These are phyloP conservation scores for Tolypocladium album DNA, from an alignment of 2,329 filamentous ascomycete species.

Conservation along the genomic window DNA sequence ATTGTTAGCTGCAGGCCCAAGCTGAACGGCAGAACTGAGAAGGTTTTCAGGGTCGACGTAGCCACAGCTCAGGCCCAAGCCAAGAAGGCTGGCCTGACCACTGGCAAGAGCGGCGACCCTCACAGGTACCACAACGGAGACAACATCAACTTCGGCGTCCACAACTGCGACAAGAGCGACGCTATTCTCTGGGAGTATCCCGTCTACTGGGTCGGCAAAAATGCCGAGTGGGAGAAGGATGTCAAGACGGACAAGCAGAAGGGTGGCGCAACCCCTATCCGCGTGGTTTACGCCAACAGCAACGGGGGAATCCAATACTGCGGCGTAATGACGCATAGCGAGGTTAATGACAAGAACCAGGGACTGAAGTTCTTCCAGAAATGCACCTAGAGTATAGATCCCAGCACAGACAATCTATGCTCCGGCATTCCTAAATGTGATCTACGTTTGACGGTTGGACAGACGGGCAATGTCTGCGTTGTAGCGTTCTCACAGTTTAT, in stretches of 20 bases:
- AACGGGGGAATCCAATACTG: slow-evolving; percentile 1
- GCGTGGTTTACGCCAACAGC: slow-evolving; percentile 3
- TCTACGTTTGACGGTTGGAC: neutral
- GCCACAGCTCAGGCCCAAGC: neutral
- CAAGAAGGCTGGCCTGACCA: slow-evolving; percentile 1
- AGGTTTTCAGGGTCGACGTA: neutral
- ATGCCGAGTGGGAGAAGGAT: slow-evolving; percentile 1
- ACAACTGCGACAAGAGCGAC: slow-evolving; percentile 1
- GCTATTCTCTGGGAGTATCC: slow-evolving; percentile 2
- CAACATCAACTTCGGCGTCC: neutral
- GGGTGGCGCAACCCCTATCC: slow-evolving; percentile 2
- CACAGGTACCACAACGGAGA: slow-evolving; percentile 2
- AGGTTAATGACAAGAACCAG: slow-evolving; percentile 1
- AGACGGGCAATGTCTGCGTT: neutral
- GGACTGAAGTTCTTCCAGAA: slow-evolving; percentile 1
- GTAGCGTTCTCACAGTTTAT: too few relatives aligned
- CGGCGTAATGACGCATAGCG: slow-evolving; percentile 4
- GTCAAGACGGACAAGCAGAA: slow-evolving; percentile 1
- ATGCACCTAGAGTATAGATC: neutral
- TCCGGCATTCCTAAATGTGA: neutral
- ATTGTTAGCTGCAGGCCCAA: slow-evolving; percentile 1
- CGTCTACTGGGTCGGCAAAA: slow-evolving; percentile 2
- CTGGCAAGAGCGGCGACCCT: slow-evolving; percentile 4
- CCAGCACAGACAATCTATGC: too few relatives aligned
- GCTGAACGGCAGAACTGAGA: slow-evolving; percentile 1